A percentile compares a stretch with the other conserved stretches of the same genome.
These are phyloP conservation scores for Pseudevernia furfuracea DNA, from an alignment of 495 filamentous ascomycete genomes.

Conservation along the genomic window DNA sequence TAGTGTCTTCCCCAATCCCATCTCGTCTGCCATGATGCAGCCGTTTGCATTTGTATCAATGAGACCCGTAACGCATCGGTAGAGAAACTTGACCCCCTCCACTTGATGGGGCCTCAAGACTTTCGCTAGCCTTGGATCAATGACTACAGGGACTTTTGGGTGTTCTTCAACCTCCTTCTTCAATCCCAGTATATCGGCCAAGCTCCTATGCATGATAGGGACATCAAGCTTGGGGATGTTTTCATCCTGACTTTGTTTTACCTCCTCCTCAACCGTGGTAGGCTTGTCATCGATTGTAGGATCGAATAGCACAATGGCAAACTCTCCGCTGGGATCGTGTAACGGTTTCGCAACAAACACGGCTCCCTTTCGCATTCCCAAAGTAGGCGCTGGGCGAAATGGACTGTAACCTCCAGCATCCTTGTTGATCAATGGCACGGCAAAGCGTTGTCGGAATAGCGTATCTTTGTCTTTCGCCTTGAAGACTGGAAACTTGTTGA, in stretches of 20 bases:
- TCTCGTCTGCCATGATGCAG: conserved; percentile 99
- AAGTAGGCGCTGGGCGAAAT: conserved; percentile 69
- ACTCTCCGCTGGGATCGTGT: conserved; percentile 92
- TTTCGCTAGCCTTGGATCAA: conserved; percentile 86
- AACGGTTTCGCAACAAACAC: conserved; percentile 83
- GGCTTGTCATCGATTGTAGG: conserved; percentile 79
- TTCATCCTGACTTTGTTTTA: conserved; percentile 45
- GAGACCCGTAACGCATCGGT: conserved; percentile 84
- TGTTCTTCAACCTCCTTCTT: conserved; percentile 78
- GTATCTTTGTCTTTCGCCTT: conserved; percentile 79
- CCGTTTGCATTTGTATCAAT: conserved; percentile 91
- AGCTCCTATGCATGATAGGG: conserved; percentile 81
- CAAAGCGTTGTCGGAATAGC: conserved; percentile 74
- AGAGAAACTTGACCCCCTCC: conserved; percentile 97
- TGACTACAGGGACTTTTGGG: conserved; percentile 91
- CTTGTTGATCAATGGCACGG: conserved; percentile 82
- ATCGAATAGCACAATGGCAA: conserved; percentile 93
- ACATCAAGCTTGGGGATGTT: conserved; percentile 58
- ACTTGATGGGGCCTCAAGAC: conserved; percentile 95
- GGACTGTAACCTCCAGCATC: conserved; percentile 60
- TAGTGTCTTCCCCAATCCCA: conserved; percentile 93
- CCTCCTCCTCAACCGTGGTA: conserved; percentile 42
- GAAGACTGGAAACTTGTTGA: conserved; percentile 85
- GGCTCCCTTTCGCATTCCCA: conserved; percentile 78
- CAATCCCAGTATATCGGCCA: conserved; percentile 92